A percentile compares a stretch with the other conserved stretches of the same genome.
Conservation (phyloP, 2,329 filamentous ascomycete genomes). For the Paraphoma sp. region DNA sequence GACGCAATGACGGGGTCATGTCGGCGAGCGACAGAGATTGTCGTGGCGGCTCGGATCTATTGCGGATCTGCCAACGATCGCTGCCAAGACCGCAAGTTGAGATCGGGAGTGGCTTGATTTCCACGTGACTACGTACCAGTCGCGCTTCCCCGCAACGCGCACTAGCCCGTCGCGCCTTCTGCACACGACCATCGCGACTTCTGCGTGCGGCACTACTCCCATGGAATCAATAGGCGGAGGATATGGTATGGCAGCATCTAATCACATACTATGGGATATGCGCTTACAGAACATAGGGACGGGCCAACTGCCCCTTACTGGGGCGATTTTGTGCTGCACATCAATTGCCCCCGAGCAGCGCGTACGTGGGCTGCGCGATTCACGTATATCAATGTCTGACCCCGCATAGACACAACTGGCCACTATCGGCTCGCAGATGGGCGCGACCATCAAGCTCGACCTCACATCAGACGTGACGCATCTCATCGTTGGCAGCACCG, state of each 20-base stretch:
- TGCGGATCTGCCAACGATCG: conserved; percentile 1
- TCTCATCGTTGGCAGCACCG: conserved; percentile 85
- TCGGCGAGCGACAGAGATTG: background rate
- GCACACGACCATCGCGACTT: conserved; percentile 26
- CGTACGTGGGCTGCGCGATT: conserved; percentile 54
- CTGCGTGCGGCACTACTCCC: conserved; percentile 19
- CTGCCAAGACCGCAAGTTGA: background rate
- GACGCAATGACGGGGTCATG: background rate
- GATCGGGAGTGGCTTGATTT: conserved; percentile 1
- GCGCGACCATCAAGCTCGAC: conserved; percentile 85
- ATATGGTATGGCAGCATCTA: conserved; percentile 30
- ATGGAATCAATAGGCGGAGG: conserved; percentile 33
- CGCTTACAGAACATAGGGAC: conserved; percentile 30
- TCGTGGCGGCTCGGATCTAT: conserved; percentile 5
- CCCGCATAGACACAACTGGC: conserved; percentile 61
- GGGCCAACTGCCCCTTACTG: conserved; percentile 52
- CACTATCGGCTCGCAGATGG: conserved; percentile 76
- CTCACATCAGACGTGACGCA: conserved; percentile 96
- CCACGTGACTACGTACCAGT: conserved; percentile 14
- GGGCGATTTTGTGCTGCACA: conserved; percentile 85
- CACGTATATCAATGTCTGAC: conserved; percentile 6
- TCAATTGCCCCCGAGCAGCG: conserved; percentile 80
- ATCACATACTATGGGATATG: background rate
- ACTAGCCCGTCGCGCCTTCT: conserved; percentile 18
- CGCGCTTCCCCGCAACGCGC: conserved; percentile 24